Evolutionary conservation across 1,139 yeast genomes (phyloP), one percentile per base, ranked within the genome.

Genomic region (Hansenula anomala): DNA sequence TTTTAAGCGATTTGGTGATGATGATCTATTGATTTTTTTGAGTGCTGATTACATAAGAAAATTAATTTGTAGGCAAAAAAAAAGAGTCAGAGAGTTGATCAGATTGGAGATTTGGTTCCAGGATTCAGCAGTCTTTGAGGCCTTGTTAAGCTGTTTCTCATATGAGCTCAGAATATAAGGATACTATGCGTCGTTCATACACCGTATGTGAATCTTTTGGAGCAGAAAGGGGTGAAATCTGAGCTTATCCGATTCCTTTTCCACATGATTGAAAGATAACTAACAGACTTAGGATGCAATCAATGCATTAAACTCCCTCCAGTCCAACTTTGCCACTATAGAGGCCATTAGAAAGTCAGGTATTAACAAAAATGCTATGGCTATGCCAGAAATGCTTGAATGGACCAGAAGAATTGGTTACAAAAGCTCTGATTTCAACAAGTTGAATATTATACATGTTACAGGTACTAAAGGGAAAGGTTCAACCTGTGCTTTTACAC

Each of bases 401-500:
- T 94, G 92, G 82, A 75, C 85, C n/a, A 69, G 92, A 41, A 69
- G 97, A 51, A 73, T 88, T 37, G 98, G 97, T 0, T 89, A 90
- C 61, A 58, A 66, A n/a, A 73, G 81, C 1, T 51, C 62, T 4
- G 95, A 84, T 46, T 80, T 87, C 56, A 78, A 89, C 60, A 71
- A 64, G 43, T 63, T 94, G 54, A 89, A 90, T 51, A 73, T 89
- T 5, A 74, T 94, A 35, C 98, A 94, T 56, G 84, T 94, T 27
- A 90, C 99, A 0, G 99, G 99, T 20, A 94, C 99, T 2, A 94
- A 94, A 61, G 99, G 99, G 12, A 94, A 94, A 64, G 99, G 99
- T 1, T 89, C 97, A 1, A 90, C 97, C 0, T 92, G 97, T 64
- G 97, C 98, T 0, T 94, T 94, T 58, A 78, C 90, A 3, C 88